Percentiles rank a stretch among this genome's conserved stretches.
phyloP scores from a whole-genome alignment of 371 early-diverging fungal genomes.

The Chytridiales sp. region DNA sequence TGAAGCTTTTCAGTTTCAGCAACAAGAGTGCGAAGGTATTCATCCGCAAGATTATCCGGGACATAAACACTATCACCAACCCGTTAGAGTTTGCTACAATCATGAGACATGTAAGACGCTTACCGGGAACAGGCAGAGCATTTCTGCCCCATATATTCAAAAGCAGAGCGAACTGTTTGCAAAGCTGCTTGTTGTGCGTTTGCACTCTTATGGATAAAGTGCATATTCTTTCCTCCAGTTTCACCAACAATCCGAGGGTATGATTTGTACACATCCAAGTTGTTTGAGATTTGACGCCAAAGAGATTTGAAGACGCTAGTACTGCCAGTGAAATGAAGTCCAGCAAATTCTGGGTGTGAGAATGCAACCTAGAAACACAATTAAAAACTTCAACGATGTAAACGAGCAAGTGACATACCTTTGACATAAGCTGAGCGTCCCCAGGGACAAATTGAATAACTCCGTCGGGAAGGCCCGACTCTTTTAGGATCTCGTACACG shows the following conservation, averaged over 20 bases:
- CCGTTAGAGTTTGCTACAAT: not conserved
- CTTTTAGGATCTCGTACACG: conserved; percentile 82
- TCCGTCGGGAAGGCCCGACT: conserved; percentile 96
- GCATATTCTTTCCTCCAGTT: conserved; percentile 99
- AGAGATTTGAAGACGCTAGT: conserved; percentile 91
- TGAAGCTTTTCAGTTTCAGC: conserved; percentile 73
- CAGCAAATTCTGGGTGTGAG: conserved; percentile 84
- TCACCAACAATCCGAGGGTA: conserved; percentile 98
- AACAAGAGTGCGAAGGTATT: conserved; percentile 69
- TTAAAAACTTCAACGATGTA: not conserved
- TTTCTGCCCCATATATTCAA: conserved; percentile 98
- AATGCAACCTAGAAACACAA: conserved; percentile 55
- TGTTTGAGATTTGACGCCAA: conserved; percentile 89
- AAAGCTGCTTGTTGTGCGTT: conserved; percentile 50
- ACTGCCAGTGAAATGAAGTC: conserved; percentile 97
- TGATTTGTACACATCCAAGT: conserved; percentile 83
- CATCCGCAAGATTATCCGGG: conserved; percentile 77
- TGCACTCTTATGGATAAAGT: conserved; percentile 81
- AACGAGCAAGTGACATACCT: conserved; percentile 28
- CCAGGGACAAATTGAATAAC: conserved; percentile 97
- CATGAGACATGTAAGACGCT: not conserved
- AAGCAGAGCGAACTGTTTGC: conserved; percentile 89
- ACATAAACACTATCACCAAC: conserved; percentile 63
- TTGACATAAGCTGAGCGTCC: conserved; percentile 74
- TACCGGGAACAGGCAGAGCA: conserved; percentile 90